These are phyloP conservation scores for Ceratobasidium sp. DNA, from an alignment of 1,284 basidiomycete species.

Conservation along the genomic window DNA sequence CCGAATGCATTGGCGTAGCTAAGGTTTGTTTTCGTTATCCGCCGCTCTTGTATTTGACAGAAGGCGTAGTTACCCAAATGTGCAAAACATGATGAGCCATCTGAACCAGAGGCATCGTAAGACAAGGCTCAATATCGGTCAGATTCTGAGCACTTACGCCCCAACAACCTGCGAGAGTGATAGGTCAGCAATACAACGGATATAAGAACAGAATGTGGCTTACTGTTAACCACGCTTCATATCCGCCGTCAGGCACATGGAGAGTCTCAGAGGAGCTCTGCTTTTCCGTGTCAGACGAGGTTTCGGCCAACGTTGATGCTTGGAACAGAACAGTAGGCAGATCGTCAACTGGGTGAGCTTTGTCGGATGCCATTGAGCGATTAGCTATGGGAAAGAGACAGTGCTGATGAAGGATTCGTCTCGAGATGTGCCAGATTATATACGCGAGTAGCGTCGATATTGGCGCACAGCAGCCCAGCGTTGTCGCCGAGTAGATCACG, in stretches of 20 bases:
- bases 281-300: background rate
- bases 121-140: background rate
- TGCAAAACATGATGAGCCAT: constrained; percentile 30
- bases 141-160: constrained; percentile 7
- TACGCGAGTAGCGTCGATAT: too few species aligned
- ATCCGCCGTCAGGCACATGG: constrained; percentile 19
- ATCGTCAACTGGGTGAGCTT: too few species aligned
- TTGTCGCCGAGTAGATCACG: too few species aligned
- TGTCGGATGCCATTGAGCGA: too few species aligned
- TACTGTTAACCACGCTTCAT: constrained; percentile 25
- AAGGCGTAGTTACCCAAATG: constrained; percentile 17
- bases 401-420: too few species aligned
- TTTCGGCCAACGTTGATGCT: background rate
- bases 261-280: background rate
- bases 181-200: background rate
- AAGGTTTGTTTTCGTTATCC: background rate
- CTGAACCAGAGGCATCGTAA: background rate
- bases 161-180: constrained; percentile 11
- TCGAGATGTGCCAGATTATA: too few species aligned
- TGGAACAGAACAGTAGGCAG: too few species aligned
- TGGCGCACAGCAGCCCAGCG: too few species aligned
- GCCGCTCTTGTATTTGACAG: background rate
- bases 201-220: too few species aligned
- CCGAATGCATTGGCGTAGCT: constrained; percentile 35
- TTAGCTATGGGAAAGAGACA: too few species aligned